Conservation (phyloP, 805 yeast genomes). For the Candida adriatica region DNA sequence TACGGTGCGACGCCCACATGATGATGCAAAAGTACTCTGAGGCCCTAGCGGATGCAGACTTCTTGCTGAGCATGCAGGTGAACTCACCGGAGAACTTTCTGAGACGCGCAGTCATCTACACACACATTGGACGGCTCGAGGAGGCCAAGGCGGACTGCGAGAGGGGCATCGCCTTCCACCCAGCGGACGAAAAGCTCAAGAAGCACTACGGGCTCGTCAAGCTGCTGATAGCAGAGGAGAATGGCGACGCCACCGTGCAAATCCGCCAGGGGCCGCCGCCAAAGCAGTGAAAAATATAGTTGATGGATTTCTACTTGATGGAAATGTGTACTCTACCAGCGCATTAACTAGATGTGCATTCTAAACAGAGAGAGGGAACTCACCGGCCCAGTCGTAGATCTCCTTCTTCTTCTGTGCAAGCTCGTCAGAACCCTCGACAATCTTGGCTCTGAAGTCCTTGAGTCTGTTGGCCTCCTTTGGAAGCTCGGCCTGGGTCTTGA, state of each 20-base stretch:
- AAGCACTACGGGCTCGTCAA: slow-evolving; percentile 42
- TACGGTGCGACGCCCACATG: slow-evolving; percentile 64
- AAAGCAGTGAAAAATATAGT: not conserved
- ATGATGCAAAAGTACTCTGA: slow-evolving; percentile 45
- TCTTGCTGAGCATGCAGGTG: slow-evolving; percentile 19
- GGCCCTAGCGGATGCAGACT: slow-evolving; percentile 65
- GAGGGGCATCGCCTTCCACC: slow-evolving; percentile 63
- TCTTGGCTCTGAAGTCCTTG: slow-evolving; percentile 88
- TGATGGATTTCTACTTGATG: not conserved
- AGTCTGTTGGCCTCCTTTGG: slow-evolving; percentile 93
- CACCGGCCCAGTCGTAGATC: slow-evolving; percentile 87
- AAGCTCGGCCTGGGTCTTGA: slow-evolving; percentile 64
- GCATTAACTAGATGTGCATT: not conserved
- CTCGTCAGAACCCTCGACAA: slow-evolving; percentile 65
- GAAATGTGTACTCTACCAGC: no score
- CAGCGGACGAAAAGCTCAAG: slow-evolving; percentile 41
- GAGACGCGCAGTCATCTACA: slow-evolving; percentile 60
- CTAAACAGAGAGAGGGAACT: slow-evolving; percentile 63
- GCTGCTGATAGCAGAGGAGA: slow-evolving; percentile 46
- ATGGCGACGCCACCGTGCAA: slow-evolving; percentile 38
- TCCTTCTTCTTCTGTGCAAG: slow-evolving; percentile 65
- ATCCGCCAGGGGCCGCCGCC: not conserved
- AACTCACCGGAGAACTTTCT: slow-evolving; percentile 62
- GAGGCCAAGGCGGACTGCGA: slow-evolving; percentile 63
- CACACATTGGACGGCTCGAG: slow-evolving; percentile 54